Evolutionary conservation across 345 rosid species (phyloP).

Genomic region (Viola odorata): DNA sequence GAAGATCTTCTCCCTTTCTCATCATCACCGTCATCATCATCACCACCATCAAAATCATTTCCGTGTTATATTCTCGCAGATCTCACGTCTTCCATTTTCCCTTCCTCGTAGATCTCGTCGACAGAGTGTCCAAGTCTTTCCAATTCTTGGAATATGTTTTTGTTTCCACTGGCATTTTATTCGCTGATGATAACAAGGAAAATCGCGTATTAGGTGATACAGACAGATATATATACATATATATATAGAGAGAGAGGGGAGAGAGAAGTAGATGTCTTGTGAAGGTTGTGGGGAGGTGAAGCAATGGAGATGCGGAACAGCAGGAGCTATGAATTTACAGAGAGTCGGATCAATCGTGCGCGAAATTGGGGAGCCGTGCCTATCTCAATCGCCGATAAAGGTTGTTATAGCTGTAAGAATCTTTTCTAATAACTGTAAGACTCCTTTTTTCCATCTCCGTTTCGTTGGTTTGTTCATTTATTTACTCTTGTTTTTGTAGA

Average conservation of each 20-base stretch:
- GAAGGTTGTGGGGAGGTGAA: slow-evolving; percentile 35
- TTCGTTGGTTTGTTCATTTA: background rate
- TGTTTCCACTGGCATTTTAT: background rate
- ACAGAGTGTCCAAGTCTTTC: too few relatives aligned
- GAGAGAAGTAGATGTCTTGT: slow-evolving; percentile 74
- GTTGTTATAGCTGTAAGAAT: slow-evolving; percentile 57
- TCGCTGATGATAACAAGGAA: background rate
- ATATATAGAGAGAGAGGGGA: too few relatives aligned
- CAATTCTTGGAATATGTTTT: background rate
- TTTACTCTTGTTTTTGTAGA: background rate
- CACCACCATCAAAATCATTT: too few relatives aligned
- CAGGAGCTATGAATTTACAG: slow-evolving; percentile 54
- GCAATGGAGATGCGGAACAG: slow-evolving; percentile 72
- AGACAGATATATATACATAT: slow-evolving; percentile 21
- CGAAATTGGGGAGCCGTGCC: slow-evolving; percentile 81
- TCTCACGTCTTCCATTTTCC: background rate
- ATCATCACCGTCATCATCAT: background rate
- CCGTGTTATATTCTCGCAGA: background rate
- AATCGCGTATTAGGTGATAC: background rate
- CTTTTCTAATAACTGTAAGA: slow-evolving; percentile 12
- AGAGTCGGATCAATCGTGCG: slow-evolving; percentile 70
- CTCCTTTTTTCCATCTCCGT: background rate
- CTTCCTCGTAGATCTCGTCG: too few relatives aligned
- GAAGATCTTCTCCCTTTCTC: background rate
- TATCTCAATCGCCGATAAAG: slow-evolving; percentile 64